Conservation (phyloP, 805 yeast genomes). For the Monosporozyma unispora region DNA sequence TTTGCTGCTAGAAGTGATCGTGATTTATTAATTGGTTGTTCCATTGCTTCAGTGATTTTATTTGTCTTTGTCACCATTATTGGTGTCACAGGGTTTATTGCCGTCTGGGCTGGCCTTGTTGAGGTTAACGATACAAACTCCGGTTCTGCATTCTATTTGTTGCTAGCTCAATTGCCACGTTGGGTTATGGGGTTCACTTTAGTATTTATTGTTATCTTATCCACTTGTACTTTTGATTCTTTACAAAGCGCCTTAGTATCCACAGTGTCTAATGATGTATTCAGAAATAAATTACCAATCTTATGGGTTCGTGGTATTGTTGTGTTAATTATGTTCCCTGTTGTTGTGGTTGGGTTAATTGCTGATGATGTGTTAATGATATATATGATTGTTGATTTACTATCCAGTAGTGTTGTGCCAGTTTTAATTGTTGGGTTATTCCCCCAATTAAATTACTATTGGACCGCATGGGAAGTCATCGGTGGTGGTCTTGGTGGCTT, state of each 20-base stretch:
- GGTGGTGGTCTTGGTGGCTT: constrained; percentile 80
- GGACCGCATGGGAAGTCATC: constrained; percentile 74
- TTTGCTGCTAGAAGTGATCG: constrained; percentile 75
- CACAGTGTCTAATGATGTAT: constrained; percentile 79
- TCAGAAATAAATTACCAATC: constrained; percentile 68
- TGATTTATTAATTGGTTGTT: constrained; percentile 67
- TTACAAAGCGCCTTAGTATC: constrained; percentile 84
- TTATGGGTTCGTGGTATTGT: constrained; percentile 63
- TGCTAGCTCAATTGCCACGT: constrained; percentile 63
- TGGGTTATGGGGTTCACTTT: constrained; percentile 83
- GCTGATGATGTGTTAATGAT: constrained; percentile 80
- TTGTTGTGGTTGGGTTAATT: constrained; percentile 73
- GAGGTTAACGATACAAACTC: constrained; percentile 44
- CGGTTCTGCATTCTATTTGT: constrained; percentile 59
- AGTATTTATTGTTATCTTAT: constrained; percentile 61
- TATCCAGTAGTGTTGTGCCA: constrained; percentile 82
- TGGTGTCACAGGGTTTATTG: constrained; percentile 78
- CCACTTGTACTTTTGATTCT: constrained; percentile 86
- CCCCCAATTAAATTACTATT: constrained; percentile 47
- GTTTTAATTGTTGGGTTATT: constrained; percentile 72
- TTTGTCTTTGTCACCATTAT: constrained; percentile 57
- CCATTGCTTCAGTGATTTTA: constrained; percentile 61
- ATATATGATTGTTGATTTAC: constrained; percentile 82
- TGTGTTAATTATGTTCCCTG: constrained; percentile 73
- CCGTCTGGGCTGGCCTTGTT: constrained; percentile 78